phyloP scores from a whole-genome alignment of 2,329 filamentous ascomycete species.

The Penicillium vulpinum region DNA sequence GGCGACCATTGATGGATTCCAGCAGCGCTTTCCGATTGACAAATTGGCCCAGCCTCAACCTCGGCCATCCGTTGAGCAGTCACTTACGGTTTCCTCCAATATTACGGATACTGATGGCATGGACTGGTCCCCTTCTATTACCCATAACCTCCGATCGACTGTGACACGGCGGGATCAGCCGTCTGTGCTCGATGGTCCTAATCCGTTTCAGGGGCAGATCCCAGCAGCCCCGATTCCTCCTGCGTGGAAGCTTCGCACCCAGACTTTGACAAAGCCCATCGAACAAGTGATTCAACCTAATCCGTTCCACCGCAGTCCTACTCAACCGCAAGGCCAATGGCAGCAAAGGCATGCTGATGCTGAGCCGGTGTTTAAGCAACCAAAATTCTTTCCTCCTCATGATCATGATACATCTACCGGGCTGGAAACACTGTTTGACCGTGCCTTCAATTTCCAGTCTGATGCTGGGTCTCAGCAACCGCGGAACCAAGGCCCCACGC shows the following conservation, averaged over 20 bases:
- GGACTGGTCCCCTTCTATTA: constrained; percentile 53
- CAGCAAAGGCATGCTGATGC: constrained; percentile 16
- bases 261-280: constrained; percentile 34
- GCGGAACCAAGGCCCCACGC: constrained; percentile 6
- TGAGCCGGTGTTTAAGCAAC: constrained; percentile 43
- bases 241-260: constrained; percentile 42
- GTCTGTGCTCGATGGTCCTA: constrained; percentile 34
- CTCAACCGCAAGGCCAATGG: constrained; percentile 26
- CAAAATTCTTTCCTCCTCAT: constrained; percentile 47
- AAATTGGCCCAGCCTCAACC: constrained; percentile 38
- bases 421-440: constrained; percentile 49
- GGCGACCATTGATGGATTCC: constrained; percentile 14
- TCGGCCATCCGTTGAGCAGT: constrained; percentile 21
- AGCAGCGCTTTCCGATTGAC: constrained; percentile 42
- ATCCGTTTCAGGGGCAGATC: constrained; percentile 47
- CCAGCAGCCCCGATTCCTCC: constrained; percentile 44
- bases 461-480: constrained; percentile 27
- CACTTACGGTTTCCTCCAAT: constrained; percentile 35
- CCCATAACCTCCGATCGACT: constrained; percentile 37
- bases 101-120: constrained; percentile 47
- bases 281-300: constrained; percentile 39
- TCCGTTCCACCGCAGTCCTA: constrained; percentile 38
- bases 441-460: constrained; percentile 43
- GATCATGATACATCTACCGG: constrained; percentile 47
- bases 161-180: constrained; percentile 32